phyloP scores from a whole-genome alignment of 2,329 filamentous ascomycete species.

The Pestalotiopsis sp. region DNA sequence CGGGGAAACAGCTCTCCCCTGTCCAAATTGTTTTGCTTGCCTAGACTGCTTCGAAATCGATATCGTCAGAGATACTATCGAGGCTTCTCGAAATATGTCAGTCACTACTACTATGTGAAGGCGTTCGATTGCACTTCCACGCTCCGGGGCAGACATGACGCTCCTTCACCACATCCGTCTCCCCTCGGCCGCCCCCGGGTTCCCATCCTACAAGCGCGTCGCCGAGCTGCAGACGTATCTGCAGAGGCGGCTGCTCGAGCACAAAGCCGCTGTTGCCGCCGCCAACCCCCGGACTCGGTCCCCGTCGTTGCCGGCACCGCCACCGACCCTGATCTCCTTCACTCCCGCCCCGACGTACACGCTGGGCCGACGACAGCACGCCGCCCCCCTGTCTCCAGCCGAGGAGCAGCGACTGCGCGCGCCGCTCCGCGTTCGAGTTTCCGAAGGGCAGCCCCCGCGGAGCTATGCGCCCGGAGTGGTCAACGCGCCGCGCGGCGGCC shows the following conservation, averaged over 20 bases:
- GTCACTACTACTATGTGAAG: neutral
- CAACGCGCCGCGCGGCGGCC: conserved; percentile 79
- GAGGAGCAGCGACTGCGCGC: conserved; percentile 49
- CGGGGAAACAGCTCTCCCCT: neutral
- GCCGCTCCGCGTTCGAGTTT: conserved; percentile 37
- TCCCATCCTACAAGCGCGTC: conserved; percentile 40
- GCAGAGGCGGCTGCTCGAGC: conserved; percentile 55
- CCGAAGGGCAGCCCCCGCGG: conserved; percentile 26
- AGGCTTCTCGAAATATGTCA: too few species aligned
- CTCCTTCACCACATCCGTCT: conserved; percentile 39
- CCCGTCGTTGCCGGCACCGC: conserved; percentile 45
- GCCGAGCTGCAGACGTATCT: conserved; percentile 40
- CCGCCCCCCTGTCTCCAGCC: conserved; percentile 43
- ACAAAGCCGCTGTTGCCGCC: conserved; percentile 46
- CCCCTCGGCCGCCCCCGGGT: conserved; percentile 26
- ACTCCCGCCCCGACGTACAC: conserved; percentile 85
- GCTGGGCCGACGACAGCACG: conserved; percentile 77
- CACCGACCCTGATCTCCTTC: conserved; percentile 79
- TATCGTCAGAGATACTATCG: too few species aligned
- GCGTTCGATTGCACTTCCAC: neutral
- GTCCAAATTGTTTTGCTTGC: neutral
- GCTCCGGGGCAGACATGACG: neutral
- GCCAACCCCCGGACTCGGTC: conserved; percentile 7
- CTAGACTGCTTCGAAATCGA: neutral
- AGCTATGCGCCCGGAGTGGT: conserved; percentile 60